Evolutionary conservation across 2,329 filamentous ascomycete species (phyloP).

Genomic region (Aspergillus sp.): DNA sequence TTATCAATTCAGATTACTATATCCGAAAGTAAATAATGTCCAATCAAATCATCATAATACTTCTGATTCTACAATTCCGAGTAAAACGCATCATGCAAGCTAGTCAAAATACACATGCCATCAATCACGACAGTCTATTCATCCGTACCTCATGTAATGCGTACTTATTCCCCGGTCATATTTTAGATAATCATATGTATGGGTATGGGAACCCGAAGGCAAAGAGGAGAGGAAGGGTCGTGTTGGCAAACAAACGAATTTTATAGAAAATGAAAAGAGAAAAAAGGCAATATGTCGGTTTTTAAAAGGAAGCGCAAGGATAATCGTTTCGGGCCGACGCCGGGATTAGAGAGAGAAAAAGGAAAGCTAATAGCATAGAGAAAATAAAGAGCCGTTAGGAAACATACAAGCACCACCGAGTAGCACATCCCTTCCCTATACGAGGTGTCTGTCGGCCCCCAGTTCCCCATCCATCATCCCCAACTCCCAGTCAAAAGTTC

Average conservation of each 20-base stretch:
- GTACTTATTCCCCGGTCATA: not conserved
- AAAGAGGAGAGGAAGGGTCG: not conserved
- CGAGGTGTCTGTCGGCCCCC: slow-evolving; percentile 31
- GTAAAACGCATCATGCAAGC: not conserved
- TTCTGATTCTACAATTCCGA: not conserved
- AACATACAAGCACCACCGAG: slow-evolving; percentile 35
- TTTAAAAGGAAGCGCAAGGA: slow-evolving; percentile 25
- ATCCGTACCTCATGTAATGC: not conserved
- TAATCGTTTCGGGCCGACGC: slow-evolving; percentile 30
- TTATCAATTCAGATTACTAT: not conserved
- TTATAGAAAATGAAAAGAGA: slow-evolving; percentile 19
- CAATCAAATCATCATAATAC: not conserved
- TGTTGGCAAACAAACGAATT: slow-evolving; percentile 13
- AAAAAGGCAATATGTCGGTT: not conserved
- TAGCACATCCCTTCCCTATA: slow-evolving; percentile 31
- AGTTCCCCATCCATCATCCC: slow-evolving; percentile 36
- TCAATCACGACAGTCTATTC: not conserved
- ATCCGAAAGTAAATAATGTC: not conserved
- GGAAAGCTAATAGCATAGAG: slow-evolving; percentile 43
- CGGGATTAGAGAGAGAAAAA: slow-evolving; percentile 36
- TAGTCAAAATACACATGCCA: not conserved
- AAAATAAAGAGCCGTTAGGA: slow-evolving; percentile 39
- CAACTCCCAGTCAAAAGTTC: slow-evolving; percentile 38
- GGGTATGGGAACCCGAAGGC: not conserved
- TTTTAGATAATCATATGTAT: not conserved